A percentile compares a stretch with the other conserved stretches of the same genome.
These are phyloP conservation scores for Lentinula edodes DNA, from an alignment of 768 basidiomycete species.

Conservation along the genomic window DNA sequence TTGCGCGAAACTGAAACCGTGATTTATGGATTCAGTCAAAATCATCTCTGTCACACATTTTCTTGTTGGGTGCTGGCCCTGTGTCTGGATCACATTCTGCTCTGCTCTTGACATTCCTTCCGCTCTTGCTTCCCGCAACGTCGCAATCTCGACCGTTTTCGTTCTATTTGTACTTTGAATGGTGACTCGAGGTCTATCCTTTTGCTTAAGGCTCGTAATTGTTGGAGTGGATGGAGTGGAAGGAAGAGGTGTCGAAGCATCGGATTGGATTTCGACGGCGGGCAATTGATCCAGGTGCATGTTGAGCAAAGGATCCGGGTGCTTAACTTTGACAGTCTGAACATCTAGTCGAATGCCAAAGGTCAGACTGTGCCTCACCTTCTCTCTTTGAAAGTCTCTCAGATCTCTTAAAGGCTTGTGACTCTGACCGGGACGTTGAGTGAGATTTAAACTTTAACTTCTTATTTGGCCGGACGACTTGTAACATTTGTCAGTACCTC, in stretches of 20 bases:
- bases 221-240: no score
- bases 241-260: no score
- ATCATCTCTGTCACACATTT: background rate
- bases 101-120: background rate
- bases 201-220: no score
- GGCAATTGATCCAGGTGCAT: no score
- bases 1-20: background rate
- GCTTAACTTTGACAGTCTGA: no score
- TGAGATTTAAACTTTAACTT: no score
- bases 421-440: no score
- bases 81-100: background rate
- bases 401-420: no score
- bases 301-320: no score
- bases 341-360: no score
- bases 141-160: background rate
- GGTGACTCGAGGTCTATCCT: background rate
- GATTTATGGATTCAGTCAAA: background rate
- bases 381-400: no score
- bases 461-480: background rate
- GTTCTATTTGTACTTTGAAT: background rate
- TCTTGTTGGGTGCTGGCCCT: background rate
- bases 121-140: background rate
- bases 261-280: background rate
- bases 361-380: no score
- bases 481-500: background rate